Evolutionary conservation across 345 rosid species (phyloP).

Genomic region (Fremontodendron californicum): DNA sequence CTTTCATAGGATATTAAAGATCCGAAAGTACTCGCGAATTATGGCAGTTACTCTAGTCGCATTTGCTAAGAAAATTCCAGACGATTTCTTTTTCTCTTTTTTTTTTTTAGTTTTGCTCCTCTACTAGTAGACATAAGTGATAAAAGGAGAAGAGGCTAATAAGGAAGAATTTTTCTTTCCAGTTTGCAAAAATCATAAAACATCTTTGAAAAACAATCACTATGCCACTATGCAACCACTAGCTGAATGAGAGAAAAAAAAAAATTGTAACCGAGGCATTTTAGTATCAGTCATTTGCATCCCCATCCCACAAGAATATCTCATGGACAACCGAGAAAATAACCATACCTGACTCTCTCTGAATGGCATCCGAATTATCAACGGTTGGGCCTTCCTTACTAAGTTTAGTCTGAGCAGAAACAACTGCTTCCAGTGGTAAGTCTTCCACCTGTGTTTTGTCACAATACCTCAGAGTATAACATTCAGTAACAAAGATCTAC

Average conservation of each 20-base stretch:
- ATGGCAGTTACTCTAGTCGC: background rate
- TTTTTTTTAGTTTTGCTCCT: too few relatives aligned
- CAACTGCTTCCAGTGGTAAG: conserved; percentile 31
- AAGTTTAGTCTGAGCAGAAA: conserved; percentile 21
- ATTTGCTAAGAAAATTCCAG: background rate
- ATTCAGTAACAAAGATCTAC: conserved; percentile 15
- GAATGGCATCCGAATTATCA: conserved; percentile 25
- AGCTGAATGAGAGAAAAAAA: background rate
- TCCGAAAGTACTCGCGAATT: background rate
- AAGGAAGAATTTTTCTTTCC: background rate
- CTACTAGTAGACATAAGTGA: background rate
- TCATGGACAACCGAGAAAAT: conserved; percentile 13
- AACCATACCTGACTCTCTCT: conserved; percentile 38
- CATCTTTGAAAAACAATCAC: background rate
- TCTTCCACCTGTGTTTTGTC: conserved; percentile 30
- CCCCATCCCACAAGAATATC: background rate
- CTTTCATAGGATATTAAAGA: background rate
- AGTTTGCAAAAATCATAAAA: conserved; percentile 7
- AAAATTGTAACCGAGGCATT: background rate
- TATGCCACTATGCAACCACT: background rate
- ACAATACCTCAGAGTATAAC: conserved; percentile 19
- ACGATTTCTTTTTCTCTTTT: background rate
- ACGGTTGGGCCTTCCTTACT: conserved; percentile 21
- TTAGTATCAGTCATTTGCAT: conserved; percentile 2
- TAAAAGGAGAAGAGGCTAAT: background rate